Percentiles rank a stretch among this genome's conserved stretches.
Evolutionary conservation across 1,284 basidiomycete species (phyloP).

Genomic region (Gomphus bonarii): DNA sequence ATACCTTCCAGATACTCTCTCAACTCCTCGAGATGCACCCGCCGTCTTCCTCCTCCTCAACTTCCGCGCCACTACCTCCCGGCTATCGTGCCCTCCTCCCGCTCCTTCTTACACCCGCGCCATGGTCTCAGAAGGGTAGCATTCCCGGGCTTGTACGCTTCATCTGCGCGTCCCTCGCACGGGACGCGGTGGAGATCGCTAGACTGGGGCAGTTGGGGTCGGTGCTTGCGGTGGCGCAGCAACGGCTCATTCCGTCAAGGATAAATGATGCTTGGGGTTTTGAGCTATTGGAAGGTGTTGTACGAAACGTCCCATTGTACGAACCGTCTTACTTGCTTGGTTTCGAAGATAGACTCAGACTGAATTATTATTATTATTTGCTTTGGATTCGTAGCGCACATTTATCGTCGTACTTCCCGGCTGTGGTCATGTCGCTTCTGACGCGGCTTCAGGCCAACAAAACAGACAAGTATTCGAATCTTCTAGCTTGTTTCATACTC

Average conservation of each 20-base stretch:
- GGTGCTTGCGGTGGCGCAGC: conserved; percentile 87
- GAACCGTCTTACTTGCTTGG: conserved; percentile 18
- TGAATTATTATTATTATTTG: neutral
- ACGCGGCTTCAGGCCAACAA: conserved; percentile 83
- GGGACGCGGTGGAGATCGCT: conserved; percentile 66
- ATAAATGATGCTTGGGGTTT: conserved; percentile 88
- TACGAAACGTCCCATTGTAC: conserved; percentile 65
- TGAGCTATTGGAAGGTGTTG: conserved; percentile 76
- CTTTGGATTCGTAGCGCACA: conserved; percentile 34
- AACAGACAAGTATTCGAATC: conserved; percentile 83
- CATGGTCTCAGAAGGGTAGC: conserved; percentile 95
- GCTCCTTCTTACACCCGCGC: conserved; percentile 75
- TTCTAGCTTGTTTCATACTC: conserved; percentile 73
- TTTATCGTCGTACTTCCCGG: conserved; percentile 68
- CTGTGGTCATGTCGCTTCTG: conserved; percentile 73
- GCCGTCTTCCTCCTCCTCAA: neutral
- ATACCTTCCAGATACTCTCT: conserved; percentile 93
- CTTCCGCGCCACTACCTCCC: conserved; percentile 36
- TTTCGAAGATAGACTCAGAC: neutral
- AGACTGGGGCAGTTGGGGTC: conserved; percentile 64
- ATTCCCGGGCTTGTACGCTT: conserved; percentile 90
- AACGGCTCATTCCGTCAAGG: conserved; percentile 80
- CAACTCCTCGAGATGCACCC: conserved; percentile 87
- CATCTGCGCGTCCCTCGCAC: conserved; percentile 74
- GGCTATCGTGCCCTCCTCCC: conserved; percentile 76